Evolutionary conservation across 768 basidiomycete species (phyloP), one percentile per base, ranked within the genome.

Genomic region (Pholiota microspora): DNA sequence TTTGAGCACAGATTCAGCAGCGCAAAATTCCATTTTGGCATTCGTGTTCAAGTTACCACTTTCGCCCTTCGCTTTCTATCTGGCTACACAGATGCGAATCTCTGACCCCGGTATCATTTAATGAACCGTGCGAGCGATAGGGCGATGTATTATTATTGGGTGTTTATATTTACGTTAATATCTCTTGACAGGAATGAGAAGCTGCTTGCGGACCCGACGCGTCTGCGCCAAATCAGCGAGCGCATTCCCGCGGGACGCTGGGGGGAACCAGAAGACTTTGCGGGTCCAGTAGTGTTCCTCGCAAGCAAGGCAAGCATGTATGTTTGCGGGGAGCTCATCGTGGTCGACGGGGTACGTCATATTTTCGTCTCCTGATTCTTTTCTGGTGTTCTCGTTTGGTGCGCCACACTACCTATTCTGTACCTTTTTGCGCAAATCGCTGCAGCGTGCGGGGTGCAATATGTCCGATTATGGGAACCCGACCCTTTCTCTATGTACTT

Each of bases 241-340:
- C 77, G 88, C 34, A 89, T 89, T 57, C 88, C 88, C 2, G 83
- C 83, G 13, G 82, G 80, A 10, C 68, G 88, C 53, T 90, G 88
- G 89, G 88, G 87, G 18, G 68, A 75, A 21, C 87, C 88, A 3
- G 73, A 74, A 49, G 89, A 92, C 70, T 88, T 92, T 66, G 84
- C 82, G n/a, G 88, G 88, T 9, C 81, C 84, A 0, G 69, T 84
- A 13, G 80, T 90, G 13, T 92, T 85, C 69, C 77, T 90, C 18
- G 86, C 88, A 12, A 84, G 84, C 57, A 68, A 69, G 45, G 88
- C 86, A 1, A 84, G 83, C 58, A 79, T 85, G 64, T 92, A 90
- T 64, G 79, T 89, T 3, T 85, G 81, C 59, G 89, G 88, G 24
- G 88, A 89, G 66, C 70, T 83, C 29, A 64, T 89, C 49, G 79